Base-by-base conservation (phyloP, 2,329 filamentous ascomycete genomes). In the Blastomyces gilchristii region DNA sequence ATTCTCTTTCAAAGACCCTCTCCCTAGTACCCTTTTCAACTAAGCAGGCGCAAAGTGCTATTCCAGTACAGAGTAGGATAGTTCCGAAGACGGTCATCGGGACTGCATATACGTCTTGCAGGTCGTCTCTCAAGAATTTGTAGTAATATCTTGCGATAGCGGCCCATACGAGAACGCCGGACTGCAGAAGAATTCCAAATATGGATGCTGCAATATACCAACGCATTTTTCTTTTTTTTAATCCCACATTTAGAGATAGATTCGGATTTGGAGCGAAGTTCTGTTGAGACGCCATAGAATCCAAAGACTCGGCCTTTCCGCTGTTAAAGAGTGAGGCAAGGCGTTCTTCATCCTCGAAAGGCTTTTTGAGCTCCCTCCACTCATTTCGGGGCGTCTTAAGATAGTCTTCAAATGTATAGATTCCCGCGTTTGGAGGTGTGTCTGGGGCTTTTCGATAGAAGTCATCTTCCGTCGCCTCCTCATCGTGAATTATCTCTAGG, bases 391-490 rank as follows among this genome's bases (percentile, higher is more conserved):
- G 9, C 11, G 16, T 11, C 47, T 59, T 7, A 73, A 63, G 1
- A 71, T 72, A 49, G 70, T 68, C 9, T 67, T 70, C 11, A 73
- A 61, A 50, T 8, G 45, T 18, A 37, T 41, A 65, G 8, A 70
- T 72, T 22, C 71, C 71, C 58, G 72, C 65, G 18, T 65, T 64
- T 11, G 66, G 64, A 7, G 28, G 45, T 2, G 58, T 63, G 18
- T 69, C 60, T 6, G 8, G 14, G 65, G 18, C 12, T 49, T 22
- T 66, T 12, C 74, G 69, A 2, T 67, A 71, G 0, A 72, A 70
- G 67, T 78, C 75, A 18, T 73, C 72, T 68, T 76, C 58, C 76
- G 47, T 81, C 72, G 66, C 82, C 78, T 0, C 75, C 76, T 12
- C 34, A 75, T 67, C 25, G 76, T 74, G 63, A 28, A 76, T 66